Evolutionary conservation across 805 yeast species (phyloP), one percentile per base, ranked within the genome.

Genomic region (Isabelozyma heimii): DNA sequence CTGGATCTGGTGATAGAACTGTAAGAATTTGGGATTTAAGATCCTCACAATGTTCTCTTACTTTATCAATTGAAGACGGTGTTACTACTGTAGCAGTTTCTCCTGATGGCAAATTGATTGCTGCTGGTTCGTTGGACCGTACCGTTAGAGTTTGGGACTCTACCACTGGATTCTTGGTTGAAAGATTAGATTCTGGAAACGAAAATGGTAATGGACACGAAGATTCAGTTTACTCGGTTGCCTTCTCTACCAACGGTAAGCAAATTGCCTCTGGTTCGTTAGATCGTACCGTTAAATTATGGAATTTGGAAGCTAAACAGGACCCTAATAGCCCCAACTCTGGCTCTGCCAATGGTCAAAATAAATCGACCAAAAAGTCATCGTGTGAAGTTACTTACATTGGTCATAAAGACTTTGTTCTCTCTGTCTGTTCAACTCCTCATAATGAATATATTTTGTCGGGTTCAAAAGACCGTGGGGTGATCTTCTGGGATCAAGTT

Each of bases 121-220:
- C 97, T 38, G 98, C 97, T 14, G 99, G 99, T 45, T 88, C 96
- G 35, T 81, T 92, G 56, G 99, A 92, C 74, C 81, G 95, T 71
- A 87, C 96, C 30, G 97, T 94, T 46, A 81, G 98, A 54, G 96
- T 94, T 43, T 92, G 98, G 97, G 97, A 92, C 72, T 87, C 97
- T 8, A 82, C 88, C 42, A 87, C 95, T 24, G 97, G 97, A 2
- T 87, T 87, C 75, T 73, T 91, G 46, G 95, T 92, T 39, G 97
- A 91, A 76, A 81, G 96, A 65, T 79, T 92, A 54, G 97, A 91
- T 63, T 85, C 91, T 14, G 96, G 95, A 48, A 85, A 83, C 60
- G 94, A 87, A 69, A 78, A 81, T 49, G 91, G 91, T 38, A 92
- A 92, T 56, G 97, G 98, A 26, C 98, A 92, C 71, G 89, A 85